Evolutionary conservation across 345 rosid species (phyloP).

Genomic region (Psidium guajava): DNA sequence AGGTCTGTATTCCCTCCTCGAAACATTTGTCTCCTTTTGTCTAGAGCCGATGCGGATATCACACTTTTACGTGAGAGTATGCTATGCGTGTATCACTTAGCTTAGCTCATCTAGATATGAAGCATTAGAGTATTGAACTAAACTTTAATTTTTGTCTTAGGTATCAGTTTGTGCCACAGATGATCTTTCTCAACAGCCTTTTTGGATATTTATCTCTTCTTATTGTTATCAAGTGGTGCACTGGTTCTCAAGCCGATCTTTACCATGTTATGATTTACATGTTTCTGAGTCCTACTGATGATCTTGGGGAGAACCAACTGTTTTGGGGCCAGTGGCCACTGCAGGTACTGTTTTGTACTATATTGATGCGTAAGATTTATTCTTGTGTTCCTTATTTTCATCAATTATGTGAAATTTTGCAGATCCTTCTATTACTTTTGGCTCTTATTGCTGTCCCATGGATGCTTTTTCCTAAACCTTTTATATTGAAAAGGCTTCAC

Average conservation of each 20-base stretch:
- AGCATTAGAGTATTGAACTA: background rate
- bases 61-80: background rate
- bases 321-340: constrained; percentile 92
- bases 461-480: constrained; percentile 97
- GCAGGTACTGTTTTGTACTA: constrained; percentile 38
- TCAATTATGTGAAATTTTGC: constrained; percentile 16
- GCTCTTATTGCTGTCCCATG: constrained; percentile 86
- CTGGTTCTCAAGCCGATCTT: constrained; percentile 94
- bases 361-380: background rate
- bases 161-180: constrained; percentile 96
- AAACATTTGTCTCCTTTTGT: background rate
- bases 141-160: constrained; percentile 27
- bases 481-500: constrained; percentile 71
- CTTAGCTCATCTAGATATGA: background rate
- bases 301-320: constrained; percentile 77
- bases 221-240: constrained; percentile 91
- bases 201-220: constrained; percentile 96
- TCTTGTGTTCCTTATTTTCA: background rate
- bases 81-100: background rate
- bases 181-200: constrained; percentile 86
- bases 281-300: constrained; percentile 91
- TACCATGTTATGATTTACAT: constrained; percentile 98
- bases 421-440: constrained; percentile 68
- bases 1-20: constrained; percentile 26
- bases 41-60: background rate